Evolutionary conservation across 2,329 filamentous ascomycete species (phyloP).

Genomic region (Microcyclospora pomicola): DNA sequence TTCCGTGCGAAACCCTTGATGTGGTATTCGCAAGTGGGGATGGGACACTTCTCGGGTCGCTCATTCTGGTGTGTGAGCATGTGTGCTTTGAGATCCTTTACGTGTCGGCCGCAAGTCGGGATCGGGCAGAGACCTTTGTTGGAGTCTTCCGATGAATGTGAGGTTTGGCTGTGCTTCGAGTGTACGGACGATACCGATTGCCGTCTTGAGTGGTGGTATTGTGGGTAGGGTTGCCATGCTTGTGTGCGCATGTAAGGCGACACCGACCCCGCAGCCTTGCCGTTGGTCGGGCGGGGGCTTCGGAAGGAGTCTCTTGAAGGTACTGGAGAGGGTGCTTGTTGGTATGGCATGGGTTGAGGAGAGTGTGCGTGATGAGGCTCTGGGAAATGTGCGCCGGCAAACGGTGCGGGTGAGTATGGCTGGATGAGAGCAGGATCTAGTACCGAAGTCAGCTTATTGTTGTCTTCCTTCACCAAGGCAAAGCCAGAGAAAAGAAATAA

Average conservation of each 20-base stretch:
- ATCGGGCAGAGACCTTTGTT: conserved; percentile 65
- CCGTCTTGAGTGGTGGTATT: conserved; percentile 36
- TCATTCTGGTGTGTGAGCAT: conserved; percentile 89
- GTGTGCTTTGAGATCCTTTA: conserved; percentile 87
- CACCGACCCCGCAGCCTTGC: conserved; percentile 35
- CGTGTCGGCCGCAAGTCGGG: conserved; percentile 69
- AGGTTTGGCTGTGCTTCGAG: conserved; percentile 44
- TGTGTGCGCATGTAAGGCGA: conserved; percentile 53
- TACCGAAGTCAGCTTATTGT: no score
- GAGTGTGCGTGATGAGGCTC: conserved; percentile 28
- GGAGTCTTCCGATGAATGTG: conserved; percentile 24
- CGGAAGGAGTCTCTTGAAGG: conserved; percentile 40
- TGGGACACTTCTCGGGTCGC: conserved; percentile 87
- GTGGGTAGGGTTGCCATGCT: conserved; percentile 40
- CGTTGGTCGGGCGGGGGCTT: conserved; percentile 27
- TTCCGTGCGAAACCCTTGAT: conserved; percentile 85
- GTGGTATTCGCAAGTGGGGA: conserved; percentile 82
- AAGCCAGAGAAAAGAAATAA: conserved; percentile 12
- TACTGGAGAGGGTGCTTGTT: conserved; percentile 48
- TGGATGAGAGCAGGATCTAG: conserved; percentile 47
- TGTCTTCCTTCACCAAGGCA: conserved; percentile 5
- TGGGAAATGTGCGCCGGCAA: conserved; percentile 28
- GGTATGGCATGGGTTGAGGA: conserved; percentile 23
- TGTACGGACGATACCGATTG: conserved; percentile 59
- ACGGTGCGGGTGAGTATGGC: conserved; percentile 31